Evolutionary conservation across 352 stramenopile species (phyloP), one percentile per base, ranked within the genome.

Genomic region (Pythium aquatile): DNA sequence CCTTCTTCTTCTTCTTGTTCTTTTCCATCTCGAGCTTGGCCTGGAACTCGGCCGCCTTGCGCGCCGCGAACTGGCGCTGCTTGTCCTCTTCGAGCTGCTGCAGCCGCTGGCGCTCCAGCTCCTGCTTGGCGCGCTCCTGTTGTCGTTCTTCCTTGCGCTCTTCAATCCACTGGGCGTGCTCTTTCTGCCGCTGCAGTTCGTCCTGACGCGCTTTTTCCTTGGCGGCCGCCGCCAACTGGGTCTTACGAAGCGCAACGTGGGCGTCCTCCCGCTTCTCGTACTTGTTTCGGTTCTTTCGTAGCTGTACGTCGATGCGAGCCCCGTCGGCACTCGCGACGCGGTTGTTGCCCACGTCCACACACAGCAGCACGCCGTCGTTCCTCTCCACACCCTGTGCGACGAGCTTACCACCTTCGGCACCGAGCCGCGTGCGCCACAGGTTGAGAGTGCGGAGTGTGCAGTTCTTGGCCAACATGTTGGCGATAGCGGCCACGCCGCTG

Each of bases 311-410:
- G 49, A 91, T 81, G 17, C 68, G 63, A 13, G 77, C 70, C 20
- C 69, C 85, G 57, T 93, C 85, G 16, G 61, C 61, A 7, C 70
- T 74, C 16, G 68, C 69, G 17, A 93, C 77, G 58, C 83, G 83
- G 77, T 93, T 93, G 74, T 91, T 91, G 40, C 85, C 85, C 17
- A 91, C 69, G 63, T 93, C 85, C n/a, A 93, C 72, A 49, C 85
- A 91, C 42, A 91, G 65, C 32, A 93, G 55, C 20, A 73, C 76
- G 5, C 54, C 39, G 11, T 47, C 54, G 58, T 93, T 93, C 33
- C 72, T 69, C 55, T 78, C 75, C 33, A 93, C 58, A 14, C 79
- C 79, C 16, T 81, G 53, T 20, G 77, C 81, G 8, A 93, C 58
- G 11, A 87, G 77, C 69, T 88, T 89, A 32, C 85, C 85, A 35